Percentiles rank a stretch among this genome's conserved stretches.
Conservation (phyloP, 2,329 filamentous ascomycete genomes). For the Byssochlamys sp. region DNA sequence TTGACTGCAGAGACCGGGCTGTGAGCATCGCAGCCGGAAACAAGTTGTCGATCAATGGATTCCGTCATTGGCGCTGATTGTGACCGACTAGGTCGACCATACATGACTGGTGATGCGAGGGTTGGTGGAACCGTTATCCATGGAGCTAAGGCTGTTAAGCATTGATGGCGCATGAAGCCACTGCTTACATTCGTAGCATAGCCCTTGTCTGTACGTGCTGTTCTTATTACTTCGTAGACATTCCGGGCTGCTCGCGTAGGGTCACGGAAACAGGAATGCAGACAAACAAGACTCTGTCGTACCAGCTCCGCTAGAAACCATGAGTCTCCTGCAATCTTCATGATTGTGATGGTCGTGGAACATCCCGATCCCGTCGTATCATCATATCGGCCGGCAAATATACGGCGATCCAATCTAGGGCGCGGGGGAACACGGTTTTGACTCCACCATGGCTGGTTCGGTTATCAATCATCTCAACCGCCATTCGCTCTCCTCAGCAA, state of each 20-base stretch:
- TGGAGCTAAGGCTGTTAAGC: not conserved
- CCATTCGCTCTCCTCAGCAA: not conserved
- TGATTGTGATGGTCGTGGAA: not conserved
- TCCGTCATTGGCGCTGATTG: not conserved
- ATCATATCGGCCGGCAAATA: not conserved
- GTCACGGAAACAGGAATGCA: not conserved
- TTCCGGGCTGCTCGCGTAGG: not conserved
- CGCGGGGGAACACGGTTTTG: not conserved
- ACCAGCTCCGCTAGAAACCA: not conserved
- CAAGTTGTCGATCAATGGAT: not conserved
- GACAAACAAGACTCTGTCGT: not conserved
- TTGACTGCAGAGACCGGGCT: not conserved
- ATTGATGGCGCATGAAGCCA: not conserved
- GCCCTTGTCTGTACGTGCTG: not conserved
- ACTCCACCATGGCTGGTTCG: not conserved
- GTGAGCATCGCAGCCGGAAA: not conserved
- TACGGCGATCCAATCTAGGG: not conserved
- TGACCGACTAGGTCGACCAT: not conserved
- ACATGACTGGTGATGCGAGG: not conserved
- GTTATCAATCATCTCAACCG: not conserved
- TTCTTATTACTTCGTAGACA: not conserved
- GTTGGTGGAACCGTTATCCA: not conserved
- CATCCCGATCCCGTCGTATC: not conserved
- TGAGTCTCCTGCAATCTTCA: not conserved
- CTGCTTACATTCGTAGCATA: not conserved